Evolutionary conservation across 352 stramenopile genomes (phyloP), one percentile per base, ranked within the genome.

Genomic region (Globisporangium radiosum): DNA sequence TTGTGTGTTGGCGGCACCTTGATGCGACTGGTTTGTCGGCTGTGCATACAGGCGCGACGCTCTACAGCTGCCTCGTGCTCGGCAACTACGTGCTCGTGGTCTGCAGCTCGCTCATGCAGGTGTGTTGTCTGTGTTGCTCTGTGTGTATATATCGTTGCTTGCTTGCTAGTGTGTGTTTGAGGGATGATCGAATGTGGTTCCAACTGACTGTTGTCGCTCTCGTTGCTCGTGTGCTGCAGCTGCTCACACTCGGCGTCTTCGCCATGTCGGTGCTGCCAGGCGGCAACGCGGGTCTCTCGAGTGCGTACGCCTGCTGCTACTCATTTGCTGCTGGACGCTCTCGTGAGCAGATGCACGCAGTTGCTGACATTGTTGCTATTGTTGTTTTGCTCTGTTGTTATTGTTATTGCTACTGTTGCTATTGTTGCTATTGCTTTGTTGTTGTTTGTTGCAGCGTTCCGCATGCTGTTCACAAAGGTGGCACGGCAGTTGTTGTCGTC

Each of bases 21-120:
- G 19, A 38, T 14, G 1, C 13, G 25, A 36, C 7, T 36, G 19
- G 5, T 5, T 42, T 13, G 17, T 13, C 59, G 19, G n/a, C 5
- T 38, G 17, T 45, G n/a, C 19, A 7, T 25, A 15, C 48, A 85
- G 80, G 70, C 25, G 80, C 76, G 36, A 93, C 81, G 39, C 59
- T 93, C 33, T 93, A 93, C 56, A 88, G 79, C 64, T 93, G 84
- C 62, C 61, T 93, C n/a, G 71, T 93, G 51, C 65, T 93, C 44
- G 81, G 81, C 19, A 90, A 85, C 68, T 93, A 93, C 65, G 66
- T 93, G 36, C 75, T 91, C 17, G 84, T 93, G n/a, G 75, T 93
- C 49, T 63, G 87, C 63, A 93, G 81, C 66, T 88, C 84, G 0
- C 68, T 88, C 13, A 62, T 74, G 14, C 73, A 82, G 68, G 66